These are phyloP conservation scores for Plantago ovata DNA, from an alignment of 257 asterid species.

Conservation along the genomic window DNA sequence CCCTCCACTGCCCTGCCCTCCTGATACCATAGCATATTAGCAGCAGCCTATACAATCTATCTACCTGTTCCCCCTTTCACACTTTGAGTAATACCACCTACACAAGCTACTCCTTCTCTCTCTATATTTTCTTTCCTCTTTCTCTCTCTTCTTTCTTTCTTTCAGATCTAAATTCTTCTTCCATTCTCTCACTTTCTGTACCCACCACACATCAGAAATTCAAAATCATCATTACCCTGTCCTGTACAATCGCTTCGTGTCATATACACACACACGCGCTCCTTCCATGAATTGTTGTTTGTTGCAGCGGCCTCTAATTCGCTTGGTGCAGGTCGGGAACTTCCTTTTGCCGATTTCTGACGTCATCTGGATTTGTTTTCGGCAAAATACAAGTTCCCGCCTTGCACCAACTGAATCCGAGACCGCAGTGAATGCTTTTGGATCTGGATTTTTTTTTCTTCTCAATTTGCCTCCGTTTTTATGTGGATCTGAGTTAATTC, in stretches of 20 bases:
- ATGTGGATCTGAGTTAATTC: conserved; percentile 21
- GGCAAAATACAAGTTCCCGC: conserved; percentile 43
- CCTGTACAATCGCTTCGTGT: too few relatives aligned
- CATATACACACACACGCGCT: too few relatives aligned
- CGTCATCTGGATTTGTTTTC: neutral
- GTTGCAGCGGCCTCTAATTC: conserved; percentile 53
- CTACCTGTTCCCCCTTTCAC: neutral
- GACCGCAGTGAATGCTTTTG: conserved; percentile 35
- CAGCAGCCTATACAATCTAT: too few relatives aligned
- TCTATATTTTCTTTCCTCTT: neutral
- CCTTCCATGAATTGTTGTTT: too few relatives aligned
- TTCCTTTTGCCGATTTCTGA: conserved; percentile 13
- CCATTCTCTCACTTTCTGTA: too few relatives aligned
- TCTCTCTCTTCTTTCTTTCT: neutral
- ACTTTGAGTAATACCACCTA: neutral
- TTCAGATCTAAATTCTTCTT: conserved; percentile 5
- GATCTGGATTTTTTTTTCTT: neutral
- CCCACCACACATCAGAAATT: too few relatives aligned
- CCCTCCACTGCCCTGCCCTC: too few relatives aligned
- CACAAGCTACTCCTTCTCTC: neutral
- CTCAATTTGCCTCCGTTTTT: neutral
- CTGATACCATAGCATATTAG: too few relatives aligned
- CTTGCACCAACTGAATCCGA: conserved; percentile 64
- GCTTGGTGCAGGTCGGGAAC: conserved; percentile 79
- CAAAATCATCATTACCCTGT: too few relatives aligned